Evolutionary conservation across 495 filamentous ascomycete species (phyloP).

Genomic region (Evansstolkia leycettana): DNA sequence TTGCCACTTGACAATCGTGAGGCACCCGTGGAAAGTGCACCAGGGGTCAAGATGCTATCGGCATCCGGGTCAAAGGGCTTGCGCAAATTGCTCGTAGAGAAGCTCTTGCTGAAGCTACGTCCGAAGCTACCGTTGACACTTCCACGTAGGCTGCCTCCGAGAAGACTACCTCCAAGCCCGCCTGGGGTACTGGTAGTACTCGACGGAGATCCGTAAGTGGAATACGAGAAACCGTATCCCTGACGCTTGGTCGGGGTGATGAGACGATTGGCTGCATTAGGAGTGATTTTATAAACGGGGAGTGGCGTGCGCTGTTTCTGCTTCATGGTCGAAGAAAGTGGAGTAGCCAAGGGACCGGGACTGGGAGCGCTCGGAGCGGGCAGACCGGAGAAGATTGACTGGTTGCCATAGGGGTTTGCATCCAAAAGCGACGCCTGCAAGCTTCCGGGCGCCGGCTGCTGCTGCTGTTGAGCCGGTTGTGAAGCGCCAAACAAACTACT

Average conservation of each 20-base stretch:
- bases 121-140: conserved; percentile 44
- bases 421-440: conserved; percentile 68
- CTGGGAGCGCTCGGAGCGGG: conserved; percentile 48
- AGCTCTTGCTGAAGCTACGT: conserved; percentile 47
- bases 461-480: conserved; percentile 36
- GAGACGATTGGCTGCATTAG: conserved; percentile 61
- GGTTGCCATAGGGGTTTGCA: conserved; percentile 66
- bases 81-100: conserved; percentile 55
- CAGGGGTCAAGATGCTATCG: conserved; percentile 77
- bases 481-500: conserved; percentile 51
- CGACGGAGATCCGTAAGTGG: conserved; percentile 70
- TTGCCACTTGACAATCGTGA: conserved; percentile 51
- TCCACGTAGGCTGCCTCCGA: conserved; percentile 39
- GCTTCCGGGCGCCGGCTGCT: conserved; percentile 42
- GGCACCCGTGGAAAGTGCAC: conserved; percentile 65
- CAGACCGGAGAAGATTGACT: conserved; percentile 65
- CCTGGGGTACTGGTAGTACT: conserved; percentile 61
- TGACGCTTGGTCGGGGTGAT: conserved; percentile 67
- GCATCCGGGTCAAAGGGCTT: conserved; percentile 49
- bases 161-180: conserved; percentile 49
- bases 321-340: conserved; percentile 60
- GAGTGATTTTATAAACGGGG: conserved; percentile 82
- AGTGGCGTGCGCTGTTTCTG: conserved; percentile 63
- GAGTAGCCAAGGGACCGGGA: conserved; percentile 76
- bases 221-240: conserved; percentile 82